These are phyloP conservation scores for Vitis rupestris DNA, from an alignment of 164 flowering plant genomes.

Conservation along the genomic window DNA sequence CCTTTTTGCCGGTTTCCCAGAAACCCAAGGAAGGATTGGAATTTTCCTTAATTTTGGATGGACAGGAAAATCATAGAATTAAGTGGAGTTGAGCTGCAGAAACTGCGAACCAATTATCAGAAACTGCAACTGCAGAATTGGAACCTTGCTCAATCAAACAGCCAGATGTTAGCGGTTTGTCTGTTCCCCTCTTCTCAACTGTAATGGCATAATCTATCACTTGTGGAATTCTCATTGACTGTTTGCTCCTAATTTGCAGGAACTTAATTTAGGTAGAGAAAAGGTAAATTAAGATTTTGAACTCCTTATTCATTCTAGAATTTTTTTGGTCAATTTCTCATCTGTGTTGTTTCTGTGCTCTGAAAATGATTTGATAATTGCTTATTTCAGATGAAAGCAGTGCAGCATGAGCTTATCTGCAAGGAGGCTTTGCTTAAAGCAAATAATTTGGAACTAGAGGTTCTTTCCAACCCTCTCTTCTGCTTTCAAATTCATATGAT, in stretches of 20 bases:
- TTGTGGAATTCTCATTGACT: neutral
- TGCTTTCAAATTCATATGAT: neutral
- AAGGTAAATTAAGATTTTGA: constrained; percentile 20
- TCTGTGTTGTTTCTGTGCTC: neutral
- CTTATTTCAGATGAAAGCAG: constrained; percentile 50
- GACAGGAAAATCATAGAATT: constrained; percentile 41
- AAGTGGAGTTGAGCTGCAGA: constrained; percentile 38
- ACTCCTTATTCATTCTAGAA: neutral
- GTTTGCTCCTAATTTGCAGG: constrained; percentile 23
- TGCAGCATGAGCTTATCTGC: constrained; percentile 71
- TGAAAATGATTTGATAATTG: constrained; percentile 1
- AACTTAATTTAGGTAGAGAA: constrained; percentile 39
- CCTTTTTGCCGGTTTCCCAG: neutral
- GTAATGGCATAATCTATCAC: neutral
- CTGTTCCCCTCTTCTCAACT: neutral
- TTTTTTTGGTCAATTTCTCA: neutral
- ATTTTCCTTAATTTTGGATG: constrained; percentile 14
- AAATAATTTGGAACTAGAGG: constrained; percentile 47
- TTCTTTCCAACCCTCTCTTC: constrained; percentile 16
- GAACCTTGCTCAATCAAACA: constrained; percentile 51
- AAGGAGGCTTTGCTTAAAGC: constrained; percentile 55
- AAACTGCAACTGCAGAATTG: constrained; percentile 44
- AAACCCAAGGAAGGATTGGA: neutral
- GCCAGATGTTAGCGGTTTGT: constrained; percentile 35
- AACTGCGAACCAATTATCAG: constrained; percentile 27